Base-by-base conservation (phyloP, 2,329 filamentous ascomycete species). In the Fusarium goolgardi region DNA sequence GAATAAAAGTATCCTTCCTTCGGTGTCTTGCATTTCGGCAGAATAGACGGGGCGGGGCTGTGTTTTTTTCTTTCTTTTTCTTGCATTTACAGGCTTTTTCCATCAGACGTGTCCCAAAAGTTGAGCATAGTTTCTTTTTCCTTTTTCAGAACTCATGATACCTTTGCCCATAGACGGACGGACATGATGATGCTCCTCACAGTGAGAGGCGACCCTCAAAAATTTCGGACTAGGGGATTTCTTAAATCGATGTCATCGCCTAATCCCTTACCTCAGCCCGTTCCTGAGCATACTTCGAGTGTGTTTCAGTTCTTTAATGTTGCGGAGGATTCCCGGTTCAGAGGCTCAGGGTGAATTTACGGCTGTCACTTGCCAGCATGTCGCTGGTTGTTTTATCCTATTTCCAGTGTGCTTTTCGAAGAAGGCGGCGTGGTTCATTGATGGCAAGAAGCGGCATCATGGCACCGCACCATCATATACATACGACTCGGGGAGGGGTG, bases 41-140 rank as follows among this genome's bases (percentile, higher is more conserved):
- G 78, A 70, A 85, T 85, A 85, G 83, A 85, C 81, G 78, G 78
- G 80, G 81, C 78, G 78, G 81, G 80, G 78, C 73, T 76, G 70
- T 74, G 67, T 50, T 39, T 29, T 34, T 76, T 76, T 77, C 9
- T 77, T 27, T 23, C 9, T 27, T 27, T 79, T 37, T 37, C 76
- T 80, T 82, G 81, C 81, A 82, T 83, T 84, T 83, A 80, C 78
- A 80, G 80, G 81, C 58, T 66, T 69, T 77, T 80, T 81, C 76
- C 74, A 79, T 73, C 79, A 81, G 80, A 79, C 77, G 79, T 80
- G 79, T 80, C 71, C 73, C 73, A 77, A 80, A 83, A 83, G 83
- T 81, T 82, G 78, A 78, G 75, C 75, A 76, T 78, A 78, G 52
- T 55, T 69, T 58, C 55, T 65, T 66, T 66, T 69, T 81, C 77